phyloP scores from a whole-genome alignment of 2,329 filamentous ascomycete genomes.

The Diaporthe caulivora region DNA sequence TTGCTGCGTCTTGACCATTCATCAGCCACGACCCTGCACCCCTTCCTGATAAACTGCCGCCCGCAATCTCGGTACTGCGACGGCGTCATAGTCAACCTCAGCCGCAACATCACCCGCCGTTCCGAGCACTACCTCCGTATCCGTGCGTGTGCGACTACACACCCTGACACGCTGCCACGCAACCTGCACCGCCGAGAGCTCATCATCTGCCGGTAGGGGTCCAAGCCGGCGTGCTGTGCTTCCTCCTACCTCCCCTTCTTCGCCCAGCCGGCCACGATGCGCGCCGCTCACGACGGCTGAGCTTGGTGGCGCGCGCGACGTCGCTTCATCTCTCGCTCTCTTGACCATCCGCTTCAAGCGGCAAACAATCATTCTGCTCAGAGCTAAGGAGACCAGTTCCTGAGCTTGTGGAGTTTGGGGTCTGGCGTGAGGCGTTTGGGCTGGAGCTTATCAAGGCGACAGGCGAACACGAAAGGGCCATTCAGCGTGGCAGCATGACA shows the following conservation, averaged over 20 bases:
- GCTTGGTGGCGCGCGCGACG: background rate
- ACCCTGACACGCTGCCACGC: background rate
- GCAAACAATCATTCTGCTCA: background rate
- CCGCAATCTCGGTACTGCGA: background rate
- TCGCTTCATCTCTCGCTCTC: background rate
- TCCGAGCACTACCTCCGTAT: background rate
- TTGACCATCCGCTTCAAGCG: background rate
- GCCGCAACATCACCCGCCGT: background rate
- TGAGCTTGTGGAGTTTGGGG: background rate
- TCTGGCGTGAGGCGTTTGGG: background rate
- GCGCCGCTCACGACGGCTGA: background rate
- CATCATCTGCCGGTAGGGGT: background rate
- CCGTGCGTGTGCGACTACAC: background rate
- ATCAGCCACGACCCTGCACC: background rate
- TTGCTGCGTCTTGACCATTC: background rate
- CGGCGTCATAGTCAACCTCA: background rate
- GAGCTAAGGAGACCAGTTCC: background rate
- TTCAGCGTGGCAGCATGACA: background rate
- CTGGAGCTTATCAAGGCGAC: conserved; percentile 1
- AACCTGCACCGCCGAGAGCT: background rate
- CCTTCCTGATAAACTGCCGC: background rate
- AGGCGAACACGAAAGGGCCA: background rate
- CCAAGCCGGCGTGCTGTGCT: background rate
- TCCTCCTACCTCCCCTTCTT: too few relatives aligned
- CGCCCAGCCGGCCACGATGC: background rate